These are phyloP conservation scores for Prunus persica DNA, from an alignment of 306 rosid genomes.

Conservation along the genomic window DNA sequence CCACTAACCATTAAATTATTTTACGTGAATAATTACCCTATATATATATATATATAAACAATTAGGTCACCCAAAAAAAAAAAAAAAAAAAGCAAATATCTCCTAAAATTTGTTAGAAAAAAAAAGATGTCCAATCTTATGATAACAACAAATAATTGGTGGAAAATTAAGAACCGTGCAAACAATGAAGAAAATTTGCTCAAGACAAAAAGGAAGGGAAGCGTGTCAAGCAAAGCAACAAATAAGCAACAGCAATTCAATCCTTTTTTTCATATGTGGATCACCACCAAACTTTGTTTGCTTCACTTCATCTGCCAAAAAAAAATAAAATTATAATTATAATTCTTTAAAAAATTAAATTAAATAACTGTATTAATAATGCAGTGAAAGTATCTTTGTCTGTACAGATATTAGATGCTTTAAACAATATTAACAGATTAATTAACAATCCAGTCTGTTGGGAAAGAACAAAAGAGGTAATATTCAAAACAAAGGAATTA, in stretches of 20 bases:
- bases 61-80: too few relatives aligned
- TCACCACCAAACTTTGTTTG: conserved; percentile 23
- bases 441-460: neutral
- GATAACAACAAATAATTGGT: conserved; percentile 10
- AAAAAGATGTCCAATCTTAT: neutral
- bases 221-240: conserved; percentile 20
- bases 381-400: too few relatives aligned
- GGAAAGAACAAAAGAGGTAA: too few relatives aligned
- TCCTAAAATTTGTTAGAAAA: neutral
- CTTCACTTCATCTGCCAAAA: neutral
- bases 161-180: conserved; percentile 45
- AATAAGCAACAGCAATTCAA: neutral
- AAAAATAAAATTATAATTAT: neutral
- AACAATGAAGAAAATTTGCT: conserved; percentile 8
- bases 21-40: too few relatives aligned
- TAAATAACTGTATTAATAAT: too few relatives aligned
- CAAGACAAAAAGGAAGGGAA: conserved; percentile 16
- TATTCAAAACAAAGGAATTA: too few relatives aligned
- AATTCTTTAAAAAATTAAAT: too few relatives aligned
- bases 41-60: too few relatives aligned
- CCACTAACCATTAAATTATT: neutral
- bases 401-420: too few relatives aligned
- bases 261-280: neutral
- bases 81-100: neutral
- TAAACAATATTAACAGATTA: neutral